These are phyloP conservation scores for Podospora pseudopauciseta DNA, from an alignment of 495 filamentous ascomycete species.

Conservation along the genomic window DNA sequence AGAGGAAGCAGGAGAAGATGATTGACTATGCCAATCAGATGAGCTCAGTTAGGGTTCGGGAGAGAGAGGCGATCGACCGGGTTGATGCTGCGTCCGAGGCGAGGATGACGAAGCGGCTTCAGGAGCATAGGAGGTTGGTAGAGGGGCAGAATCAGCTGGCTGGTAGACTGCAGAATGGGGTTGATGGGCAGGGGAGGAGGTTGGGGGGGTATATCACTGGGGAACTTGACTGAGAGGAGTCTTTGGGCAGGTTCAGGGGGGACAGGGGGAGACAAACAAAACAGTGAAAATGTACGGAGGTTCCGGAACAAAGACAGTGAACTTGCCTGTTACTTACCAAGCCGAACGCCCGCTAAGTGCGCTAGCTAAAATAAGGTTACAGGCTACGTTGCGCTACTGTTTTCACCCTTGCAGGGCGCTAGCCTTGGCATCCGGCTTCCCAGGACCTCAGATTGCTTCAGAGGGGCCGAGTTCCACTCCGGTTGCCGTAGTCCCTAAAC, in stretches of 20 bases:
- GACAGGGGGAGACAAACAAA: background rate
- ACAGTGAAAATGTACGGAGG: background rate
- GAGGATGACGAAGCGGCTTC: conserved; percentile 34
- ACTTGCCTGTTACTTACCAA: too few relatives aligned
- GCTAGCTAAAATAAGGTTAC: too few relatives aligned
- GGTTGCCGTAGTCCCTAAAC: too few relatives aligned
- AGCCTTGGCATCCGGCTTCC: too few relatives aligned
- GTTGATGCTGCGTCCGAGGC: conserved; percentile 37
- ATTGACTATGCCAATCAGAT: conserved; percentile 39
- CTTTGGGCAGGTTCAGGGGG: background rate
- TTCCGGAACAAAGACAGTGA: too few relatives aligned
- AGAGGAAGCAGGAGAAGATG: conserved; percentile 31
- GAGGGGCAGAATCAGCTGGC: conserved; percentile 44
- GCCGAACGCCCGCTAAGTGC: too few relatives aligned
- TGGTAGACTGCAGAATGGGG: conserved; percentile 33
- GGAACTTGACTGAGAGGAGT: conserved; percentile 29
- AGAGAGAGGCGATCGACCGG: conserved; percentile 42
- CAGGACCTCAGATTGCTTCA: too few relatives aligned
- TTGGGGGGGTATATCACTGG: conserved; percentile 44
- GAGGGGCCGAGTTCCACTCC: too few relatives aligned
- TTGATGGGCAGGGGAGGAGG: conserved; percentile 36
- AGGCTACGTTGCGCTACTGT: too few relatives aligned
- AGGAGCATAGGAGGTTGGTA: conserved; percentile 45
- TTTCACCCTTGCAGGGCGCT: too few relatives aligned
- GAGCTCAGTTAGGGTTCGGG: conserved; percentile 38